phyloP scores from a whole-genome alignment of 129 eudicot species.

The Heracleum sosnowskyi region DNA sequence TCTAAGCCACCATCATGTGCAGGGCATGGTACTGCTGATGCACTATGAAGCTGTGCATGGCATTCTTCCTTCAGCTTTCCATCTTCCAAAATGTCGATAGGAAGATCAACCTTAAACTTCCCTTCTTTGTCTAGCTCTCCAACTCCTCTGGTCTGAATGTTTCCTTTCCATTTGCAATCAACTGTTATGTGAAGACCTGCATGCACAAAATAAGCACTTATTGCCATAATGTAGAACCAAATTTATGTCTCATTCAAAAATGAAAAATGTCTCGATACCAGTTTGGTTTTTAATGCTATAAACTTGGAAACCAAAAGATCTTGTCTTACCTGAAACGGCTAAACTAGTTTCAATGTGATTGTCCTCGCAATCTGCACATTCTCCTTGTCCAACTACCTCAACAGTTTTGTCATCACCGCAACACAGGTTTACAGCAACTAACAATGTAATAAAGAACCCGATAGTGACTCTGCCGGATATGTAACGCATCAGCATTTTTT shows the following conservation, averaged over 20 bases:
- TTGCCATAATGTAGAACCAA: not conserved
- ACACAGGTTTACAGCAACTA: slow-evolving; percentile 22
- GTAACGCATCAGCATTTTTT: slow-evolving; percentile 23
- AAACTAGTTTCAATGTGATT: slow-evolving; percentile 43
- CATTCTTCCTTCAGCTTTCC: slow-evolving; percentile 62
- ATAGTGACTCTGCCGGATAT: slow-evolving; percentile 14
- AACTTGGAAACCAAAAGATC: not conserved
- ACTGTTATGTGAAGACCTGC: slow-evolving; percentile 71
- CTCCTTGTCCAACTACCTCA: slow-evolving; percentile 48
- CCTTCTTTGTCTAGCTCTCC: slow-evolving; percentile 68
- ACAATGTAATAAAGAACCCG: slow-evolving; percentile 15
- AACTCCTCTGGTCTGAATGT: slow-evolving; percentile 42
- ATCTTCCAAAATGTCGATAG: slow-evolving; percentile 48
- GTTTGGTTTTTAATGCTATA: not conserved
- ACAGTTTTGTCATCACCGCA: slow-evolving; percentile 26
- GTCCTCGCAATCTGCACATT: slow-evolving; percentile 75
- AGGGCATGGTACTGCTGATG: slow-evolving; percentile 44
- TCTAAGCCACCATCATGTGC: slow-evolving; percentile 54
- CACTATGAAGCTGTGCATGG: slow-evolving; percentile 61
- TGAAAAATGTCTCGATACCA: not conserved
- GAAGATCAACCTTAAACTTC: slow-evolving; percentile 54
- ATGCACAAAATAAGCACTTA: slow-evolving; percentile 9
- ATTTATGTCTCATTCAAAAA: not conserved
- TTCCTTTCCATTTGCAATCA: slow-evolving; percentile 60
- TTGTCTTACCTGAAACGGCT: slow-evolving; percentile 65